Evolutionary conservation across 768 basidiomycete genomes (phyloP), one percentile per base, ranked within the genome.

Genomic region (Saitozyma podzolica): DNA sequence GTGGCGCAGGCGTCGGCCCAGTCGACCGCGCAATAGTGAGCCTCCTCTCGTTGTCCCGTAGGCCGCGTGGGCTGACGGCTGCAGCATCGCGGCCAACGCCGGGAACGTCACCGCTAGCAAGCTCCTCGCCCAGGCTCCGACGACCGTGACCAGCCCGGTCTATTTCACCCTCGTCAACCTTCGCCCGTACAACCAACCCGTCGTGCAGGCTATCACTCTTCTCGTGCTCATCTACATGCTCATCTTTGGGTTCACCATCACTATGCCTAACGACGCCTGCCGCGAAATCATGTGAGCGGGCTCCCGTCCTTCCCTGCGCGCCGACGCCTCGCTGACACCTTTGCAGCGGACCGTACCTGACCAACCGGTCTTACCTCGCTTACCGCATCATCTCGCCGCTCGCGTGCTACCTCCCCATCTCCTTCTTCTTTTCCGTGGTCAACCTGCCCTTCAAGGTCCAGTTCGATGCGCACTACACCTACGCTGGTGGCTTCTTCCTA

Each of bases 401-500:
- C 16, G 42, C 78, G 17, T 61, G 70, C 9, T 83, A 83, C 69
- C 58, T 81, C 45, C 74, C 80, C 48, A 63, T 83, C 10, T 80
- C 81, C 17, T 68, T 83, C 65, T 77, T 80, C 66, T 83, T 82
- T 68, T 71, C 82, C n/a, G 77, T 79, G 78, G 61, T 84, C 68
- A 81, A 75, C 68, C 69, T 84, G 45, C 82, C 82, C 1, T 84
- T 82, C 76, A 73, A 80, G 19, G 68, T 83, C 11, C 80, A 81
- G 14, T 82, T 83, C 49, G 80, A 68, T 19, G 81, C 81, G 1
- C 80, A 81, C 54, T 80, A 53, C 59, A 74, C 71, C 17, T 76
- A 76, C 47, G 77, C 67, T 7, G 74, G 73, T 20, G 78, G 78
- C 16, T 80, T 80, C 75, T 81, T 81, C 73, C 66, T 81, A 29